Conservation (phyloP, 352 stramenopile genomes). For the Phytophthora colocasiae region DNA sequence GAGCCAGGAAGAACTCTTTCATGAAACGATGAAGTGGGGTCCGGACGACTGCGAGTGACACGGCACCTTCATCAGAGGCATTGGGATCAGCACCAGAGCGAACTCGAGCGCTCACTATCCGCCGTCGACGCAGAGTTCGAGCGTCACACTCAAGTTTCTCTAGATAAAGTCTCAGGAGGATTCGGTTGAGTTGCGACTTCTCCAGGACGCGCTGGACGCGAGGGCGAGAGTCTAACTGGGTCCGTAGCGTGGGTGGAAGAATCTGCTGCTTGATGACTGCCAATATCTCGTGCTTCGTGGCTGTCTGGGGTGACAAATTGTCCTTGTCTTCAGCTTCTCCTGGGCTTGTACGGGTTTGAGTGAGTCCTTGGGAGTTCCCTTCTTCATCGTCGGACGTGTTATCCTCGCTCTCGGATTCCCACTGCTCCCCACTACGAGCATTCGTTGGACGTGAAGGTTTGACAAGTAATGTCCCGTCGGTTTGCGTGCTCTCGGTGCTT, state of each 20-base stretch:
- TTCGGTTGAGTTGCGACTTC: constrained; percentile 47
- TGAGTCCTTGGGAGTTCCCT: not conserved
- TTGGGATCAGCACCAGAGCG: not conserved
- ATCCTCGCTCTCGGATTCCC: constrained; percentile 27
- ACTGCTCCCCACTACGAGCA: constrained; percentile 21
- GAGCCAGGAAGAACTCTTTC: constrained; percentile 61
- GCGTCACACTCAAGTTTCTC: constrained; percentile 70
- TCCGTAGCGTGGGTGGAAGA: constrained; percentile 55
- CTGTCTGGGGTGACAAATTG: constrained; percentile 1
- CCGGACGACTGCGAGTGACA: constrained; percentile 12
- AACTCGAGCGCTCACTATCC: constrained; percentile 26
- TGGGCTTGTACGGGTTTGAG: not conserved
- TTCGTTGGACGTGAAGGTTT: constrained; percentile 13
- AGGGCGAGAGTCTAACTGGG: constrained; percentile 57
- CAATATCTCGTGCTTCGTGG: constrained; percentile 19
- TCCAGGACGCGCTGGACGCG: constrained; percentile 64
- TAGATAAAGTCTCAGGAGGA: constrained; percentile 53
- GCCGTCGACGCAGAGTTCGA: constrained; percentile 20
- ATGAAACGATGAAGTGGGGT: constrained; percentile 57
- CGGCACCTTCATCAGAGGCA: not conserved
- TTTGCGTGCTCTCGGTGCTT: constrained; percentile 51
- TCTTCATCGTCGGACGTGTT: constrained; percentile 21
- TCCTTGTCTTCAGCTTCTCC: constrained; percentile 12
- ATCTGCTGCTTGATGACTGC: constrained; percentile 49
- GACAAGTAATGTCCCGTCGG: constrained; percentile 15